Evolutionary conservation across 164 flowering plant species (phyloP), one percentile per base, ranked within the genome.

Genomic region (Sedum album): DNA sequence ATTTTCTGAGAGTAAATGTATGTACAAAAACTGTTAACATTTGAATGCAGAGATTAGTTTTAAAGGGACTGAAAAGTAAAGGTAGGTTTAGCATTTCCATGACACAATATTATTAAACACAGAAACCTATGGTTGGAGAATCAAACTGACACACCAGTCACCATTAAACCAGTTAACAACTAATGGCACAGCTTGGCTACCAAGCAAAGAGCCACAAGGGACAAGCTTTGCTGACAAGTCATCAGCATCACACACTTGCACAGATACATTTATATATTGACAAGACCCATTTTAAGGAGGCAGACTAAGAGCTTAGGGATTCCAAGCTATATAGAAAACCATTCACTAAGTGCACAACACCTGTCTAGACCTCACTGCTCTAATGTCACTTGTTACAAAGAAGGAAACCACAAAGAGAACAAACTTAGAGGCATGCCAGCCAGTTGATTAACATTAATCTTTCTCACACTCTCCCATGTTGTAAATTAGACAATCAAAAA

Each of bases 391-490:
- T 62, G 78, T 74, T 62, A 76, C 68, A 46, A 51, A 69, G 71
- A 71, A 74, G 78, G 78, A 69, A 79, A 79, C 74, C 76, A 74
- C 31, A 5, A 69, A 74, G 72, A 65, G 70, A 51, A 74, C 79
- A 79, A 76, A 75, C 30, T 25, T 30, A 4, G 46, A 70, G 76
- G 71, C 55, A 78, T 68, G 38, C 38, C 38, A 35, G 38, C 83
- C 86, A 81, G 67, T 74, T 71, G 76, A 79, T 79, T 73, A 77
- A 76, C 75, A n/a, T n/a, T n/a, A n/a, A n/a, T n/a, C n/a, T 21
- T 26, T 25, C 67, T 78, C 70, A 64, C 84, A 71, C 25, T 75
- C 77, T 80, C 77, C 84, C 77, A 84, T 76, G 86, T 79, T 71
- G 60, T 73, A 73, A 78, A 31, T 14, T 8, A 39, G 13, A 3